Base-by-base conservation (phyloP, 2,329 filamentous ascomycete genomes). In the Fonsecaea multimorphosa region DNA sequence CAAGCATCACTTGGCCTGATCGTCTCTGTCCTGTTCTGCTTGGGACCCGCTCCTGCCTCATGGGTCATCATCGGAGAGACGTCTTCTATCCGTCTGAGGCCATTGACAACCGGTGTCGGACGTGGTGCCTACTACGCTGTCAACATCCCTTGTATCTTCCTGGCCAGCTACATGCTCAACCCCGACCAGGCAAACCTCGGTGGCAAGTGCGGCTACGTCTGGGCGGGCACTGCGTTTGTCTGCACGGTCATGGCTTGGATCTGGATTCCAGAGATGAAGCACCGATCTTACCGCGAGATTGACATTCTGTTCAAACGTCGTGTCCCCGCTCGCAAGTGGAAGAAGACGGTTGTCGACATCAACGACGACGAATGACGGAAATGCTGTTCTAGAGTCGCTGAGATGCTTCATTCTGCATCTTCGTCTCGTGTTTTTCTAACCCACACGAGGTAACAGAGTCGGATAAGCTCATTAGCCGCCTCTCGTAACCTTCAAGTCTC, bases 1-100 rank as follows among this genome's bases (percentile, higher is more conserved):
- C 85, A 87, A 74, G 87, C 87, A 8, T 85, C 83, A 7, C 78
- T 90, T 27, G 87, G 87, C 68, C 78, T 90, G 59, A 87, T 89
- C 70, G 81, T 90, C 72, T 89, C 87, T 31, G 85, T 90, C 63
- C 76, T 89, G 34, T 91, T 89, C 78, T 85, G 83, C 49, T 75
- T 87, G 16, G 86, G 85, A 70, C 86, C 86, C 29, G 87, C 86
- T 1, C 87, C 87, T 54, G 84, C 85, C 46, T 89, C 87, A 9
- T 90, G 84, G 83, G 85, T 86, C 77, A 87, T 89, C 70, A 89
- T 90, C 54, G 86, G 84, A 70, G 87, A 90, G 76, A 89, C 87
- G 1, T 88, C 87, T 0, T 79, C 87, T 58, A 83, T 89, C 61
- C 87, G 87, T 67, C 86, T 90, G 32, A 76, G 87, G 55, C 85